A percentile compares a stretch with the other conserved stretches of the same genome.
Conservation (phyloP, 345 rosid species). For the Syzygium oleosum region DNA sequence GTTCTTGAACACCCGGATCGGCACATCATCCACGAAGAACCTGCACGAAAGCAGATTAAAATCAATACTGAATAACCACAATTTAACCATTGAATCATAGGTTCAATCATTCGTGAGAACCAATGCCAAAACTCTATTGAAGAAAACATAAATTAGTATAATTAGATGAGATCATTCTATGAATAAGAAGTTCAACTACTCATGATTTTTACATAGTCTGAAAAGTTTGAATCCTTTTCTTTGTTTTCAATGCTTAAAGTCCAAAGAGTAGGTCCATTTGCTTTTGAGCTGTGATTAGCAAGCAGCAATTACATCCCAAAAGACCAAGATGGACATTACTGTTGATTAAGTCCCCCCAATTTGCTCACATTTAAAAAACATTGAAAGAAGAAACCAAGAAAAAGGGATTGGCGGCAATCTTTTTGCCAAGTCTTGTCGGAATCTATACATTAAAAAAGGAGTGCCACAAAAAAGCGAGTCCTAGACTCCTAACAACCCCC, state of each 20-base stretch:
- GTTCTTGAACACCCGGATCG: slow-evolving; percentile 81
- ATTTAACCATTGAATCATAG: not conserved
- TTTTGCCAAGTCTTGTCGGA: not conserved
- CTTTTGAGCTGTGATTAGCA: not conserved
- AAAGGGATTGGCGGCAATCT: not conserved
- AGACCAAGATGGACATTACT: not conserved
- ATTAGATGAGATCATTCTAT: not conserved
- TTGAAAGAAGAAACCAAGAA: not conserved
- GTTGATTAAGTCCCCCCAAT: not conserved
- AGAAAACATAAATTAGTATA: not conserved
- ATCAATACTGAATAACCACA: not conserved
- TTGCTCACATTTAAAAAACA: not conserved
- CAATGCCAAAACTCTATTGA: not conserved
- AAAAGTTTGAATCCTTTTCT: not conserved
- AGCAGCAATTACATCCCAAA: not conserved
- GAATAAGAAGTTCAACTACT: not conserved
- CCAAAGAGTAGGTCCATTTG: not conserved
- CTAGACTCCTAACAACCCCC: not conserved
- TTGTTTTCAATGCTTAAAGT: not conserved
- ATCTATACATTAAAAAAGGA: not conserved
- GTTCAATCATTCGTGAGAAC: not conserved
- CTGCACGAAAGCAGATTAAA: slow-evolving; percentile 11
- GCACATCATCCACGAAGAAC: slow-evolving; percentile 64
- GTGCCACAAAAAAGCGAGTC: not conserved
- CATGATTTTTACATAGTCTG: not conserved